Percentiles rank a stretch among this genome's conserved stretches.
Conservation (phyloP, 176 grass and related monocot species). For the Lolium multiflorum region DNA sequence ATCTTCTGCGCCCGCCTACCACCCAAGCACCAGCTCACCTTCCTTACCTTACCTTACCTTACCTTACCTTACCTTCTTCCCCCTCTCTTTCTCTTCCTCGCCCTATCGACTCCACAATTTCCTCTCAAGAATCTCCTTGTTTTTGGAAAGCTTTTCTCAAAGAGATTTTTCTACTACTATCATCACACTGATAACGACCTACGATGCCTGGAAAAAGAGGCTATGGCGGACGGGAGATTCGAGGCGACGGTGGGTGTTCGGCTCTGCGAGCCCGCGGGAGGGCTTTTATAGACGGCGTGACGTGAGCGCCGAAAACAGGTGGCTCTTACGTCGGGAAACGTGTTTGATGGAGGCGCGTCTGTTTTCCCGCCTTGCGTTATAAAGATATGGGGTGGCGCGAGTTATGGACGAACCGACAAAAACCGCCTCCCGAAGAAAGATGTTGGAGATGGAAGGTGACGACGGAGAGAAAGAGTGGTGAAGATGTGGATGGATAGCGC, state of each 20-base stretch:
- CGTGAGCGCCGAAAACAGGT: not conserved
- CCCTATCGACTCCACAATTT: not conserved
- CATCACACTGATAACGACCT: no score
- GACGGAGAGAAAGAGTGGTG: not conserved
- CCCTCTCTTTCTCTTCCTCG: not conserved
- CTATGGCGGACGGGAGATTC: no score
- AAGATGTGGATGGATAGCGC: not conserved
- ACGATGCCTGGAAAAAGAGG: no score
- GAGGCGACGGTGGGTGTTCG: no score
- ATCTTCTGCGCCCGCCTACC: constrained; percentile 39
- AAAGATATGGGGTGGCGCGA: not conserved
- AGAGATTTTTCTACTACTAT: no score
- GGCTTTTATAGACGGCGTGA: not conserved
- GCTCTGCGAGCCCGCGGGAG: no score
- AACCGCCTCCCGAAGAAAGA: not conserved
- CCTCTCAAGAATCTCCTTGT: not conserved
- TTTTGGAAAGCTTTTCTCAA: not conserved
- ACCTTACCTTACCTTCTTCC: not conserved
- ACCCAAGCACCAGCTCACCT: constrained; percentile 20
- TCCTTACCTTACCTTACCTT: not conserved
- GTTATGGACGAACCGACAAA: not conserved
- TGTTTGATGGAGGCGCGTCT: not conserved
- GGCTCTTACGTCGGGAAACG: accelerated
- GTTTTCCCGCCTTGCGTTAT: not conserved
- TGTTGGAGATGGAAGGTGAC: not conserved